phyloP scores from a whole-genome alignment of 495 filamentous ascomycete species.

The Tuber indicum region DNA sequence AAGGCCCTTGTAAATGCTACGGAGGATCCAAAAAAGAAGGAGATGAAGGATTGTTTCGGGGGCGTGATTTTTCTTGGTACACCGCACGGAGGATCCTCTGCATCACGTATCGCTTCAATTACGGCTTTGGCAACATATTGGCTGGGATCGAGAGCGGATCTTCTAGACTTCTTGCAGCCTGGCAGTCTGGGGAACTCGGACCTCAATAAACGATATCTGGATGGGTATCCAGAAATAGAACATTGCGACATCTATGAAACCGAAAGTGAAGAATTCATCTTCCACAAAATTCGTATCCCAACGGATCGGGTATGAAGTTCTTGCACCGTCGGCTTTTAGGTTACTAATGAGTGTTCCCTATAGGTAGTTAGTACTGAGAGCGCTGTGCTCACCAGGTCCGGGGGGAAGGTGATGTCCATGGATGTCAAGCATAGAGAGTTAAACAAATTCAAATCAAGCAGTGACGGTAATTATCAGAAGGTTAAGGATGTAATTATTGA shows the following conservation, averaged over 20 bases:
- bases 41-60: background rate
- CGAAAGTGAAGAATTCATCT: background rate
- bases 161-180: background rate
- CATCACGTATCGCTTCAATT: background rate
- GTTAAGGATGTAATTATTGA: background rate
- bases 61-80: slow-evolving; percentile 7
- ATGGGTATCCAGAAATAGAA: background rate
- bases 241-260: slow-evolving; percentile 1
- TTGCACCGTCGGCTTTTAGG: too few species aligned
- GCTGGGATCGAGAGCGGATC: slow-evolving; percentile 6
- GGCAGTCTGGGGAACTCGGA: background rate
- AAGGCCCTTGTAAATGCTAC: too few species aligned
- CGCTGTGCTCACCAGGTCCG: background rate
- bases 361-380: too few species aligned
- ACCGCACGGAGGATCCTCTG: slow-evolving; percentile 4
- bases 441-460: slow-evolving; percentile 2
- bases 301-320: too few species aligned
- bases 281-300: too few species aligned
- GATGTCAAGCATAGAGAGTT: slow-evolving; percentile 1
- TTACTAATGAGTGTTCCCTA: too few species aligned
- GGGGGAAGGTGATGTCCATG: background rate
- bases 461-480: background rate
- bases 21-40: background rate
- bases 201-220: slow-evolving; percentile 1
- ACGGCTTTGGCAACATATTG: slow-evolving; percentile 3